These are phyloP conservation scores for Strobilomyces echinocephalus DNA, from an alignment of 768 basidiomycete genomes.

Conservation along the genomic window DNA sequence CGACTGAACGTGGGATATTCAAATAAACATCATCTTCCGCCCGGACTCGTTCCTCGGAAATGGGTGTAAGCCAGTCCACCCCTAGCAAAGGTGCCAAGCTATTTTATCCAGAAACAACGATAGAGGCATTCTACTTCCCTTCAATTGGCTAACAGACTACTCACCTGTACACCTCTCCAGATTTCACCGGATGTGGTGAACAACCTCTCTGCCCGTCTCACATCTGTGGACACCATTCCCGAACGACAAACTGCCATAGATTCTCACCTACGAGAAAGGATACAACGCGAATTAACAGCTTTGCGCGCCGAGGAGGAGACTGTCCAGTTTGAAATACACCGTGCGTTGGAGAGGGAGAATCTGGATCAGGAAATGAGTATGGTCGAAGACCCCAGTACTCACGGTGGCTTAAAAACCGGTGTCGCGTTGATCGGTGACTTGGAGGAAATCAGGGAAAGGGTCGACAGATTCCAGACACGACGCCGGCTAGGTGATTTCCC, in stretches of 20 bases:
- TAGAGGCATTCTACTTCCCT: constrained; percentile 39
- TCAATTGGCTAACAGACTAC: background rate
- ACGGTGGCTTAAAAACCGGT: constrained; percentile 51
- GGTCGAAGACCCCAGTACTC: constrained; percentile 40
- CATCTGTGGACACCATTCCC: constrained; percentile 54
- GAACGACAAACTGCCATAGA: constrained; percentile 75
- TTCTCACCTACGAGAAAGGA: constrained; percentile 64
- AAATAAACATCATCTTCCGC: background rate
- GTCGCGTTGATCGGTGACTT: constrained; percentile 66
- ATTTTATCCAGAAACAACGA: constrained; percentile 48
- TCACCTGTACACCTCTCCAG: constrained; percentile 36
- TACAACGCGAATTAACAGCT: constrained; percentile 60
- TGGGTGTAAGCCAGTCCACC: constrained; percentile 73
- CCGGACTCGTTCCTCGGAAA: constrained; percentile 24
- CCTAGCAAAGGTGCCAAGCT: constrained; percentile 52
- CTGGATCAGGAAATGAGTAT: constrained; percentile 65
- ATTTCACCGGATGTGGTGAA: constrained; percentile 83
- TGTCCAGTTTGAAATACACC: constrained; percentile 69
- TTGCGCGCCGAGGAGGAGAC: constrained; percentile 65
- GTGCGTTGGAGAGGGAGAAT: constrained; percentile 83
- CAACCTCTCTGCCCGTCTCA: constrained; percentile 63
- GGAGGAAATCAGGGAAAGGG: constrained; percentile 66
- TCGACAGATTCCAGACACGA: constrained; percentile 63
- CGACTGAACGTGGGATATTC: background rate
- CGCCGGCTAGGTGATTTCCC: constrained; percentile 51